Conservation (phyloP, 257 asterid species). For the Capsicum rhomboideum region DNA sequence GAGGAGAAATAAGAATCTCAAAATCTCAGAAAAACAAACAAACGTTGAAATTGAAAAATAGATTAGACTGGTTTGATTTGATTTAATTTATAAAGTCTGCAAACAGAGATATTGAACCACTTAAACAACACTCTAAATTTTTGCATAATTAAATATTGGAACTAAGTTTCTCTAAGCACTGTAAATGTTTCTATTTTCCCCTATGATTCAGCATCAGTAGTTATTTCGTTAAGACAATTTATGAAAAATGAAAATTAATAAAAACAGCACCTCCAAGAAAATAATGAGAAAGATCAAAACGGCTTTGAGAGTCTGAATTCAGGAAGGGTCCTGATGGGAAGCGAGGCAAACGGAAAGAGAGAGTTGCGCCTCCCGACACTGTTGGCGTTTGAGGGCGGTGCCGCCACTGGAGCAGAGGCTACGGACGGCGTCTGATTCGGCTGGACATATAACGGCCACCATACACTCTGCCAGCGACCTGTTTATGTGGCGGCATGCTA, state of each 20-base stretch:
- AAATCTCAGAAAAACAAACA: not conserved
- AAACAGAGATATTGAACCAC: not conserved
- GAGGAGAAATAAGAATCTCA: not conserved
- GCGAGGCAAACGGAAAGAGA: constrained; percentile 67
- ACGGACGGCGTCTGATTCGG: constrained; percentile 67
- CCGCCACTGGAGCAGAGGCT: constrained; percentile 85
- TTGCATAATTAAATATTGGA: not conserved
- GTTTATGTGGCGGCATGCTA: constrained; percentile 82
- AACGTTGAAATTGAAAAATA: not conserved
- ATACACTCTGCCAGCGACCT: constrained; percentile 73
- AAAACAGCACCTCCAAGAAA: not conserved
- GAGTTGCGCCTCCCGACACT: constrained; percentile 65
- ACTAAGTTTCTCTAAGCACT: not conserved
- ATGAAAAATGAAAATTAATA: no score
- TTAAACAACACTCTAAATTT: not conserved
- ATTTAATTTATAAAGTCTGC: not conserved
- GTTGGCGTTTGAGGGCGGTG: constrained; percentile 78
- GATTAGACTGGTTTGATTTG: not conserved
- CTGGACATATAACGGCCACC: constrained; percentile 59
- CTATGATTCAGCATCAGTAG: not conserved
- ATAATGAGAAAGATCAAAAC: not conserved
- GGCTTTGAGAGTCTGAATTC: not conserved
- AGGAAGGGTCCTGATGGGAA: constrained; percentile 30
- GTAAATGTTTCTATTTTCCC: not conserved
- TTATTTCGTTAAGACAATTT: no score